phyloP scores from a whole-genome alignment of 2,329 filamentous ascomycete genomes.

The Teratosphaeria destructans region DNA sequence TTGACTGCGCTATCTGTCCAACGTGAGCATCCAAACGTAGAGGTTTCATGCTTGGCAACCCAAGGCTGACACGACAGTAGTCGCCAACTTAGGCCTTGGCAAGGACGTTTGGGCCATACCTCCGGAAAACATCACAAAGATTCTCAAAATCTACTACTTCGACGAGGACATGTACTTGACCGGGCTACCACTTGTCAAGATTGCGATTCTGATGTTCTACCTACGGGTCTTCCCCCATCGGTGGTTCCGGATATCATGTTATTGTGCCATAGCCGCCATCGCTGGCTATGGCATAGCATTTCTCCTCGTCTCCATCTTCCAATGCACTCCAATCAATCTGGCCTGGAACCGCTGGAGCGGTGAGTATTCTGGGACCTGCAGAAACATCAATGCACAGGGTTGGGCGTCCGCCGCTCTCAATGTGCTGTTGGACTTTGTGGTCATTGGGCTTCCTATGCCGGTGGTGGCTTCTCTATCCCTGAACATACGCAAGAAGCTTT shows the following conservation, averaged over 20 bases:
- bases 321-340: slow-evolving; percentile 6
- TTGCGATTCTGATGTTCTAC: slow-evolving; percentile 25
- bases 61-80: too few species aligned
- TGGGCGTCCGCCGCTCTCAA: slow-evolving; percentile 8
- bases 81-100: slow-evolving; percentile 13
- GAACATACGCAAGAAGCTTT: slow-evolving; percentile 7
- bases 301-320: slow-evolving; percentile 6
- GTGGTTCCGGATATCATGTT: slow-evolving; percentile 19
- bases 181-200: slow-evolving; percentile 21
- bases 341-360: slow-evolving; percentile 7
- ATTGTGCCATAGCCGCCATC: slow-evolving; percentile 12
- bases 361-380: slow-evolving; percentile 4
- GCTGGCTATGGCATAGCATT: slow-evolving; percentile 5
- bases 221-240: slow-evolving; percentile 25
- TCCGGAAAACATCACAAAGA: slow-evolving; percentile 9
- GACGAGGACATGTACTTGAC: slow-evolving; percentile 8
- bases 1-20: slow-evolving; percentile 3
- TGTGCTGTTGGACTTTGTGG: slow-evolving; percentile 12
- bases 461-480: slow-evolving; percentile 4
- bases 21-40: neutral
- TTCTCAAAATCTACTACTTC: slow-evolving; percentile 6
- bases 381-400: slow-evolving; percentile 8
- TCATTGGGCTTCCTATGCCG: slow-evolving; percentile 12
- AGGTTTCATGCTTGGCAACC: too few species aligned
- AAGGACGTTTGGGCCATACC: slow-evolving; percentile 14